Conservation (phyloP, 805 yeast genomes). For the Pichia insulana region DNA sequence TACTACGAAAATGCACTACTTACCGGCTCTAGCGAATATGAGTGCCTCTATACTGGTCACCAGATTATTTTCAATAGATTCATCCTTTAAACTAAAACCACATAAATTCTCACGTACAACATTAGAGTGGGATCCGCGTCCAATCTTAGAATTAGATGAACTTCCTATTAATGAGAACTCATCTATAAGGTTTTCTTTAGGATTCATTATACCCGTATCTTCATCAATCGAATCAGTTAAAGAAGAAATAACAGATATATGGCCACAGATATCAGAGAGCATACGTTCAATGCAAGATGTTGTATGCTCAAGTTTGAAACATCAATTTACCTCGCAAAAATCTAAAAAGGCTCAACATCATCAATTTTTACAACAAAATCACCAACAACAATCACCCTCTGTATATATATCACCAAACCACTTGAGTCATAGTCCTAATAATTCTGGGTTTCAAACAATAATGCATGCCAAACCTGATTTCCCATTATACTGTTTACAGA, state of each 20-base stretch:
- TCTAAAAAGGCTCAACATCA: conserved; percentile 3
- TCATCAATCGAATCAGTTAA: conserved; percentile 18
- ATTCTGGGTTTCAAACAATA: not conserved
- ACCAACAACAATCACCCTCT: no score
- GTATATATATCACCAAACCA: no score
- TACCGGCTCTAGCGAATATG: conserved; percentile 33
- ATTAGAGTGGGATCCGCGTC: conserved; percentile 34
- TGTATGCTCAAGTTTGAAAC: conserved; percentile 31
- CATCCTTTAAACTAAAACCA: conserved; percentile 14
- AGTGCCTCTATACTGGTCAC: conserved; percentile 37
- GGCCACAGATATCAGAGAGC: conserved; percentile 38
- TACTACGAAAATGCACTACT: conserved; percentile 38
- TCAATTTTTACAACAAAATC: not conserved
- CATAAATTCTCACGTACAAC: conserved; percentile 4
- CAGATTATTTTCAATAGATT: conserved; percentile 31
- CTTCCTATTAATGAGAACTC: conserved; percentile 11
- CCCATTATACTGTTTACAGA: conserved; percentile 32
- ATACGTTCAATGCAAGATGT: conserved; percentile 32
- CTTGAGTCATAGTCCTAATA: not conserved
- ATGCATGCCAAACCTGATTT: conserved; percentile 25
- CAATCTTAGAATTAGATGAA: conserved; percentile 30
- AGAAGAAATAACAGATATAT: conserved; percentile 39
- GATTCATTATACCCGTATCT: conserved; percentile 39
- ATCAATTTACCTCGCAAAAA: conserved; percentile 7
- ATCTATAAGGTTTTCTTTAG: conserved; percentile 36